These are phyloP conservation scores for Trypethelium eluteriae DNA, from an alignment of 495 filamentous ascomycete genomes.

Conservation along the genomic window DNA sequence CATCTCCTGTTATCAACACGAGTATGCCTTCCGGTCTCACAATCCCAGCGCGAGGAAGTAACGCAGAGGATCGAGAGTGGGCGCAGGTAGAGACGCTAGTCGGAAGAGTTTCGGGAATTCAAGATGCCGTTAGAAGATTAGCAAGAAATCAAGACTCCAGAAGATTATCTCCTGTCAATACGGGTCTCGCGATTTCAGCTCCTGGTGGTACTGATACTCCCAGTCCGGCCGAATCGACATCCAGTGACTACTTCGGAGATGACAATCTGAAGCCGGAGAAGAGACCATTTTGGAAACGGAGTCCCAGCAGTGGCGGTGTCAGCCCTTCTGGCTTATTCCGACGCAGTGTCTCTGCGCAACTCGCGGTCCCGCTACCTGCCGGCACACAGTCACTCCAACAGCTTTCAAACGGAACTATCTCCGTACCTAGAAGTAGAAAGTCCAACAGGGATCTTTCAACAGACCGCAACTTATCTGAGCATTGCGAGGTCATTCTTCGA, in stretches of 20 bases:
- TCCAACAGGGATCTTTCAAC: constrained; percentile 16
- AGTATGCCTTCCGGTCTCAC: constrained; percentile 31
- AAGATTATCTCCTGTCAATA: constrained; percentile 32
- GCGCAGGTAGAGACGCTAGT: constrained; percentile 72
- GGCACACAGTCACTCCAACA: constrained; percentile 30
- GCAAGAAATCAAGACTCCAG: constrained; percentile 75
- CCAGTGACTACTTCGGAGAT: constrained; percentile 40
- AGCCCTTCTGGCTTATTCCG: constrained; percentile 40
- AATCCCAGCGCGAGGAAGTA: constrained; percentile 25
- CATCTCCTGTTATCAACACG: constrained; percentile 24
- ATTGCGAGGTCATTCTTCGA: constrained; percentile 68
- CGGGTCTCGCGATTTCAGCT: constrained; percentile 26
- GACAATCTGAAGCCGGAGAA: constrained; percentile 33
- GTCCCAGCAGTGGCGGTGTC: constrained; percentile 48
- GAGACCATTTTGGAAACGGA: constrained; percentile 84
- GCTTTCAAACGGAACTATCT: constrained; percentile 33
- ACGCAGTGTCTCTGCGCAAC: constrained; percentile 46
- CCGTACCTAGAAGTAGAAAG: constrained; percentile 31
- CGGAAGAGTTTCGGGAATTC: constrained; percentile 71
- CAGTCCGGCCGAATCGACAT: constrained; percentile 30
- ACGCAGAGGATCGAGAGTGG: constrained; percentile 74
- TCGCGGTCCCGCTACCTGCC: constrained; percentile 50
- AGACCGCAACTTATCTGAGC: constrained; percentile 57
- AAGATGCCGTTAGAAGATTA: constrained; percentile 77
- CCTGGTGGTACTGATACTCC: constrained; percentile 29